These are phyloP conservation scores for Kwoniella mangroviensis DNA, from an alignment of 768 basidiomycete genomes.

Conservation along the genomic window DNA sequence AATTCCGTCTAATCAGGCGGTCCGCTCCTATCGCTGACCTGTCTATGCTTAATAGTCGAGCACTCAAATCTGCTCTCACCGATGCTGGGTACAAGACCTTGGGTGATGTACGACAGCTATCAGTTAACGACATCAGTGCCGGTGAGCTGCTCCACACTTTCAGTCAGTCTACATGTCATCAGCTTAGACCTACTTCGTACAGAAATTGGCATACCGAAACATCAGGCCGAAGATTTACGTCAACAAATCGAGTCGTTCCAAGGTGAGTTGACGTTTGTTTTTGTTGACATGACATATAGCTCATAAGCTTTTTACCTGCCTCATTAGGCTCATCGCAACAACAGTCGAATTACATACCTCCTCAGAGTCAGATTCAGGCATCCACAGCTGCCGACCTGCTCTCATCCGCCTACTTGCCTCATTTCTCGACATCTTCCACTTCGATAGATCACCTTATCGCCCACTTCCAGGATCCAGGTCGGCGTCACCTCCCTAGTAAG, in stretches of 20 bases:
- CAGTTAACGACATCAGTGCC: conserved; percentile 35
- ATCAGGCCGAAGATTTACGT: conserved; percentile 44
- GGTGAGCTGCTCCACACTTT: conserved; percentile 32
- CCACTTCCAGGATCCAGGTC: background rate
- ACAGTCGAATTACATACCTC: background rate
- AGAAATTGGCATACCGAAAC: conserved; percentile 42
- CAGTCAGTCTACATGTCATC: too few species aligned
- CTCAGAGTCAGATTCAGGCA: conserved; percentile 22
- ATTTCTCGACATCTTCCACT: conserved; percentile 40
- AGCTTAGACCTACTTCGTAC: background rate
- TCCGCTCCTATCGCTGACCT: background rate
- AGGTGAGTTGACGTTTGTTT: conserved; percentile 28
- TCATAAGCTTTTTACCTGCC: conserved; percentile 1
- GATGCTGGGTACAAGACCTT: conserved; percentile 46
- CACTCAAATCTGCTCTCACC: conserved; percentile 36
- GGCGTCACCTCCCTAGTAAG: background rate
- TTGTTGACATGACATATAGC: background rate
- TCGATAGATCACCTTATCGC: conserved; percentile 47
- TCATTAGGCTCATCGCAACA: background rate
- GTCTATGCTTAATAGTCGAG: background rate
- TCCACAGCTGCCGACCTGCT: conserved; percentile 37
- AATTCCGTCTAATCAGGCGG: background rate
- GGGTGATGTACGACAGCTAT: conserved; percentile 30
- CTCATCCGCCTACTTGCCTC: conserved; percentile 15
- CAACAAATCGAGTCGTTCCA: conserved; percentile 28